Evolutionary conservation across 164 flowering plant species (phyloP), one percentile per base, ranked within the genome.

Genomic region (Cinnamomum micranthum): DNA sequence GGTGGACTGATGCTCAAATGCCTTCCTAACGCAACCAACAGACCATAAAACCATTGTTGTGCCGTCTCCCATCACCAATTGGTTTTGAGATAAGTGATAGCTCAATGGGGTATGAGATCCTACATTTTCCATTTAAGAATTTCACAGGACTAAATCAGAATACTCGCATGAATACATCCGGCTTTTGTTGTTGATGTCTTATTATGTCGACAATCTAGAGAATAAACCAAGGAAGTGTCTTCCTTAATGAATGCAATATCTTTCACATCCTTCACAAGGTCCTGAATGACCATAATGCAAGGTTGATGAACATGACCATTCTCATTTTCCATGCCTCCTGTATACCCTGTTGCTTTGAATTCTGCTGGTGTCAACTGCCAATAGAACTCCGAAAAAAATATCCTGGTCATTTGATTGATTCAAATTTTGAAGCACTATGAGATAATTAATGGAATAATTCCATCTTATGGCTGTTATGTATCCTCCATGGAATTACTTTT

Each of bases 241-340:
- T 5, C 83, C 77, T 69, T 80, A 41, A 78, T 81, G 58, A 83
- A 83, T 33, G 85, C 81, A 73, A 80, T 69, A 60, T 83, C 83
- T 11, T 83, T 83, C 64, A 74, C 15, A 3, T 69, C 81, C 75
- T 80, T 83, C 62, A 76, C 31, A 50, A 83, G 81, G 68, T 83
- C 83, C 81, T 2, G 58, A 52, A 70, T 78, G 55, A 59, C 81
- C 80, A 2, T 62, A 72, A 47, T 83, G 80, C 50, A 68, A 64
- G 60, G 74, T 74, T 52, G 69, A 22, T 41, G 68, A 62, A 69
- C 83, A 78, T 4, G 81, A 71, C 77, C 80, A 74, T 80, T 80
- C 63, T 74, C 83, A 65, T 76, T 71, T 12, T 77, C 75, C 85
- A 31, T 31, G 80, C 65, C 81, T 83, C 72, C 75, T 76, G 55